phyloP scores from a whole-genome alignment of 768 basidiomycete species.

The Rhodotorula paludigena region DNA sequence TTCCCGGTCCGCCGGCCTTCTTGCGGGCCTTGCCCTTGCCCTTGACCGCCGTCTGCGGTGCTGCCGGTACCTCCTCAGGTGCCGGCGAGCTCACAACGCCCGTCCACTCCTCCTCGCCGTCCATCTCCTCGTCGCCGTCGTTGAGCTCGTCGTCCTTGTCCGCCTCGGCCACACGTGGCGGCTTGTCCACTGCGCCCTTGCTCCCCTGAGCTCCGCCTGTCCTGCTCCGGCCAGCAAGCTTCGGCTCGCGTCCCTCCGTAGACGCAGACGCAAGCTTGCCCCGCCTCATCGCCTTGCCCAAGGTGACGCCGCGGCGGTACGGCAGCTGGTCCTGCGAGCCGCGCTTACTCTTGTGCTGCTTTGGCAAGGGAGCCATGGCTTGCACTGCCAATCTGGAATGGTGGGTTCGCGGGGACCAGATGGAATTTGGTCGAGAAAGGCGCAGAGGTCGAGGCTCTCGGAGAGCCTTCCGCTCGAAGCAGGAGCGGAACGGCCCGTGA shows the following conservation, averaged over 20 bases:
- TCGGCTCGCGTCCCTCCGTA: too few species aligned
- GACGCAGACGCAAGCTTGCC: conserved; percentile 2
- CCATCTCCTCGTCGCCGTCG: too few species aligned
- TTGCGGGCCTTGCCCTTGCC: conserved; percentile 8
- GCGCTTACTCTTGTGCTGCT: not conserved
- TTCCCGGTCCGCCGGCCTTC: conserved; percentile 23
- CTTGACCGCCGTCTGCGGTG: not conserved
- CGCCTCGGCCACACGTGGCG: too few species aligned
- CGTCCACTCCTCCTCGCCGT: not conserved
- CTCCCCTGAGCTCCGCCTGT: not conserved
- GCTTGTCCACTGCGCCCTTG: not conserved
- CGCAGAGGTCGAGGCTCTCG: too few species aligned
- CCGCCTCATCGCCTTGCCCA: not conserved
- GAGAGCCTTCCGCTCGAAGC: too few species aligned
- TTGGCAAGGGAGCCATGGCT: too few species aligned
- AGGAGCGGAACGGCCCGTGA: too few species aligned
- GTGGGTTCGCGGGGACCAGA: too few species aligned
- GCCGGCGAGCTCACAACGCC: not conserved
- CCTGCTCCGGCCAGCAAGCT: not conserved
- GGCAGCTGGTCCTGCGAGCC: not conserved
- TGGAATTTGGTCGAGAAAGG: too few species aligned
- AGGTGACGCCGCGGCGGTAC: not conserved
- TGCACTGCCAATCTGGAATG: too few species aligned
- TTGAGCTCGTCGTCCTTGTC: not conserved
- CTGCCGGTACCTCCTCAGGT: not conserved